These are phyloP conservation scores for Hypocrella siamensis DNA, from an alignment of 2,329 filamentous ascomycete species.

Conservation along the genomic window DNA sequence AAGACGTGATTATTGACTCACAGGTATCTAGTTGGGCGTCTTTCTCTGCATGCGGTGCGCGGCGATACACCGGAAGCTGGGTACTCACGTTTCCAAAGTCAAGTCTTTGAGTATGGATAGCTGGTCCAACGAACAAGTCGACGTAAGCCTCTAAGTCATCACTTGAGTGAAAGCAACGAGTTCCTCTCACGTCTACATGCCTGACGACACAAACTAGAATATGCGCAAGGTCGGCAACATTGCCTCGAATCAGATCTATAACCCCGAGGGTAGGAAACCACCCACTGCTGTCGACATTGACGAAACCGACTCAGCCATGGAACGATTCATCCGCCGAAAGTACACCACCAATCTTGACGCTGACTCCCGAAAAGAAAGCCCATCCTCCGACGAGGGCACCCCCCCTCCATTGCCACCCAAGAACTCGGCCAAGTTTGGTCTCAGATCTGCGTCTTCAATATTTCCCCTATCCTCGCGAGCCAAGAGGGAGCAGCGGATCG, in stretches of 20 bases:
- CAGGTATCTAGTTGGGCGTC: constrained; percentile 72
- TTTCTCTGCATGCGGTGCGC: constrained; percentile 98
- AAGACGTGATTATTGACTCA: too few species aligned
- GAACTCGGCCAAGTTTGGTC: constrained; percentile 45
- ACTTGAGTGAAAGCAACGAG: too few species aligned
- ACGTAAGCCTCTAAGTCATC: constrained; percentile 47
- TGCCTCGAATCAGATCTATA: constrained; percentile 76
- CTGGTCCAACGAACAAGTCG: constrained; percentile 91
- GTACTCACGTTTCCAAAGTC: constrained; percentile 96
- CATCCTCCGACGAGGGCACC: constrained; percentile 39
- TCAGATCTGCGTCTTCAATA: constrained; percentile 49
- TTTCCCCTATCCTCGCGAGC: constrained; percentile 47
- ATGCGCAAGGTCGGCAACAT: constrained; percentile 89
- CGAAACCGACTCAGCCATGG: constrained; percentile 87
- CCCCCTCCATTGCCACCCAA: constrained; percentile 47
- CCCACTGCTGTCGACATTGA: constrained; percentile 81
- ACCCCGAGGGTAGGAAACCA: constrained; percentile 68
- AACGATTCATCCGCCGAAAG: constrained; percentile 87
- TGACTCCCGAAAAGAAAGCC: constrained; percentile 24
- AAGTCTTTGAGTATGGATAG: constrained; percentile 98
- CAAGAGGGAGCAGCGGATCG: constrained; percentile 33
- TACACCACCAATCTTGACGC: constrained; percentile 49
- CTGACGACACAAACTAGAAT: constrained; percentile 39
- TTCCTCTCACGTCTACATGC: background rate
- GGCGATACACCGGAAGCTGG: constrained; percentile 85